Base-by-base conservation (phyloP, 2,329 filamentous ascomycete species). In the Neofusicoccum parvum region DNA sequence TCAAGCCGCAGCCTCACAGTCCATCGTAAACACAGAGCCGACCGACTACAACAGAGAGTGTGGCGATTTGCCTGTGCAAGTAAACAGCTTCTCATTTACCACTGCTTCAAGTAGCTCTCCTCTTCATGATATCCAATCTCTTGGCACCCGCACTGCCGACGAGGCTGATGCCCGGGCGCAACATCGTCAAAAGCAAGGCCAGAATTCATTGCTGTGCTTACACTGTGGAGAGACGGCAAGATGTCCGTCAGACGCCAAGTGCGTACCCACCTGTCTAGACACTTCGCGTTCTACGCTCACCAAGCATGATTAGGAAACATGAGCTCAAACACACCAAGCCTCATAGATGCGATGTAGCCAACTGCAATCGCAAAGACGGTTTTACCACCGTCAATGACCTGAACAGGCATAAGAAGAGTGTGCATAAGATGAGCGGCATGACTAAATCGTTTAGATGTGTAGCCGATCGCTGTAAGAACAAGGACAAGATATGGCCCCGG, bases 331-430 rank as follows among this genome's bases (percentile, higher is more conserved):
- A 96, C 75, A 81, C 79, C 1, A 93, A 90, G 69, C 86, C 88
- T 0, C 87, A 85, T 73, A 83, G 78, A 66, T 97, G 93, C 72
- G 72, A 82, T 3, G 76, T 86, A 27, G 68, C 74, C 0, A 79
- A 79, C 4, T 96, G 92, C 74, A 69, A 72, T 32, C 83, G 88
- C 12, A 79, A 75, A 5, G 82, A 86, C 67, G 92, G 92, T 0
- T 97, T 96, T 71, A 88, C 89, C 17, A 96, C 92, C 0, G 77
- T 80, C 17, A 96, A 96, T 74, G 94, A 97, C 71, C 86, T 94
- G 12, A 86, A 90, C n/a, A 84, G 94, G 62, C 94, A 97, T 74
- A 87, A 85, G 70, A 88, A 87, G 72, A 90, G 88, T 67, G 88
- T 91, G 5, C 93, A 97, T 74, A 80, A 78, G 27, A 79, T 83